Evolutionary conservation across 2,329 filamentous ascomycete species (phyloP), one percentile per base, ranked within the genome.

Genomic region (Aureobasidium melanogenum): DNA sequence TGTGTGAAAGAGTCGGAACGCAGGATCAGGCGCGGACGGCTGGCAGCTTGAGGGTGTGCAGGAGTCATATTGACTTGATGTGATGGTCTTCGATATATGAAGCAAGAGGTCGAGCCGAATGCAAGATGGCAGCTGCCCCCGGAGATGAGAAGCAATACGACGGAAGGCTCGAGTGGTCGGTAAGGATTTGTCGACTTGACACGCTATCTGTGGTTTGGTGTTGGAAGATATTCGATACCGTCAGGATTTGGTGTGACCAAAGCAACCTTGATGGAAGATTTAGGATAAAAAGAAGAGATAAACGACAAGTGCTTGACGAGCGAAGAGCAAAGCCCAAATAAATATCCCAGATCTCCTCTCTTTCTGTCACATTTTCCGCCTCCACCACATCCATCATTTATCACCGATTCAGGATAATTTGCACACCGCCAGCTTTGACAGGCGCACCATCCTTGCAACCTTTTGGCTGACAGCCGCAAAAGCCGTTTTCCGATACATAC

Each of bases 1-100:
- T 62, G 61, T 30, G 54, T 62, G 60, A 65, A 65, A 12, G 63
- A 65, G 48, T 62, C 60, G n/a, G 62, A 50, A 28, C 58, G 59
- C 26, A 57, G 17, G 39, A 61, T 55, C 19, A 63, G 30, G n/a
- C 52, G 41, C 26, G 61, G 57, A 9, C 61, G 55, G 41, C 32
- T 46, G 30, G 63, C 44, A 26, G 63, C 51, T 47, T 61, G 59
- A 19, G 62, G 63, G 32, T 63, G 59, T 34, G 63, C 47, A 24
- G 63, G 59, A 24, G 63, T 63, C 57, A 62, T 62, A 15, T 59
- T 54, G 48, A 59, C 38, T 26, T 14, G 32, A 15, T 38, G 10
- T 50, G 48, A 43, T 41, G 44, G 19, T 28, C 39, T 36, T 63
- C 26, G 41, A 22, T 41, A 24, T 26, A 46, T 34, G 39, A 36